These are phyloP conservation scores for Pisolithus thermaeus DNA, from an alignment of 1,284 basidiomycete genomes.

Conservation along the genomic window DNA sequence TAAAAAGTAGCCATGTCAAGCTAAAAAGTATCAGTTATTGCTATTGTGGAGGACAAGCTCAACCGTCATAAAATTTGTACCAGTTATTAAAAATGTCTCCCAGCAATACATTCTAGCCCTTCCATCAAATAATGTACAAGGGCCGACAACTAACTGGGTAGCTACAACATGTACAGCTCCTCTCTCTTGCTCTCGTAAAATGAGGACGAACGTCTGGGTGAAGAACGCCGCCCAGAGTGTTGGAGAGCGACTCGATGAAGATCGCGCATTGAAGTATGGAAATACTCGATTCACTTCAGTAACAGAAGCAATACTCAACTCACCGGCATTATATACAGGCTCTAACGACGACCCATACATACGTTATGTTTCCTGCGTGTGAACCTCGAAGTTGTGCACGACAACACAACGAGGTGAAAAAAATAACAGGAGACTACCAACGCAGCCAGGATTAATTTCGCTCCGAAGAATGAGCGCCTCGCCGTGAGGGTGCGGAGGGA, in stretches of 20 bases:
- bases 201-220: constrained; percentile 73
- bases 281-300: constrained; percentile 4
- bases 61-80: neutral
- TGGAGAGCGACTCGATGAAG: constrained; percentile 47
- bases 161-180: constrained; percentile 9
- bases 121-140: constrained; percentile 7
- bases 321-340: constrained; percentile 12
- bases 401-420: constrained; percentile 41
- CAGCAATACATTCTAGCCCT: constrained; percentile 28
- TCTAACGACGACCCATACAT: neutral
- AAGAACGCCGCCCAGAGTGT: constrained; percentile 83
- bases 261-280: neutral
- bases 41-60: neutral
- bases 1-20: constrained; percentile 31
- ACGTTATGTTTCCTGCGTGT: constrained; percentile 49
- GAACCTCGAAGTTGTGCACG: constrained; percentile 42
- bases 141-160: constrained; percentile 26
- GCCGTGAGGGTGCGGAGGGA: constrained; percentile 56
- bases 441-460: constrained; percentile 43
- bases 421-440: constrained; percentile 29
- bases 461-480: constrained; percentile 80
- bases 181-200: constrained; percentile 78
- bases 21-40: neutral
- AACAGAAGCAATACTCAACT: neutral
- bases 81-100: constrained; percentile 20